Percentiles rank a stretch among this genome's conserved stretches.
Conservation (phyloP, 1,284 basidiomycete species). For the Caloboletus inedulis region DNA sequence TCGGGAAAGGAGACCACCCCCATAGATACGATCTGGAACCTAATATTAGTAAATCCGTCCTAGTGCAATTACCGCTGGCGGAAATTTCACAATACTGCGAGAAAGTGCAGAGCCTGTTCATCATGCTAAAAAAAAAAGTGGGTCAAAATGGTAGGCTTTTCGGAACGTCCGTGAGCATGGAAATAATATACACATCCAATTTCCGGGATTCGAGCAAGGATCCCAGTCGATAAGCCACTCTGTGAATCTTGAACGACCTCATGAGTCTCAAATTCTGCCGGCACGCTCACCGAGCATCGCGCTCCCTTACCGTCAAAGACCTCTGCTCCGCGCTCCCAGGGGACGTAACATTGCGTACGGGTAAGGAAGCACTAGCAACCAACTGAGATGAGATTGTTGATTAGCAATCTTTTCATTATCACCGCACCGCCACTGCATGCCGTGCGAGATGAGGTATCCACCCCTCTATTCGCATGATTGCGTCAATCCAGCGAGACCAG, state of each 20-base stretch:
- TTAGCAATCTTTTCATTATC: slow-evolving; percentile 29
- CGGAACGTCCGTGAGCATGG: slow-evolving; percentile 9
- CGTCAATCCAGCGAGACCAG: slow-evolving; percentile 40
- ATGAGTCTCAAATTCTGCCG: slow-evolving; percentile 4
- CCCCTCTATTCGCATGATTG: slow-evolving; percentile 37
- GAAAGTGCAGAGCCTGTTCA: slow-evolving; percentile 27
- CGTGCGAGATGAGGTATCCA: slow-evolving; percentile 50
- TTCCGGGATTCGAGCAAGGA: slow-evolving; percentile 27
- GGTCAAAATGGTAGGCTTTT: slow-evolving; percentile 7
- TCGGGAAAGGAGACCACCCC: slow-evolving; percentile 17
- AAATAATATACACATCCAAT: slow-evolving; percentile 29
- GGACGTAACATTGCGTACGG: slow-evolving; percentile 52
- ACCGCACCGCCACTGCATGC: slow-evolving; percentile 44
- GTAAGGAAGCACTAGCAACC: slow-evolving; percentile 43
- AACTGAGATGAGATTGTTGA: slow-evolving; percentile 30
- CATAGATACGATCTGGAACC: slow-evolving; percentile 25
- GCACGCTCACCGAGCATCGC: slow-evolving; percentile 22
- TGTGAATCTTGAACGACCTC: slow-evolving; percentile 10
- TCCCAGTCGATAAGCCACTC: slow-evolving; percentile 22
- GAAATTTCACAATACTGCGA: slow-evolving; percentile 32
- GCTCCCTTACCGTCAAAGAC: slow-evolving; percentile 39
- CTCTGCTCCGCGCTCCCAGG: slow-evolving; percentile 51
- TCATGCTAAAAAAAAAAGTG: slow-evolving; percentile 3
- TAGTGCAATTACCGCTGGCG: slow-evolving; percentile 31
- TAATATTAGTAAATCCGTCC: slow-evolving; percentile 25